Evolutionary conservation across 352 stramenopile species (phyloP), one percentile per base, ranked within the genome.

Genomic region (Phytophthora citricola): DNA sequence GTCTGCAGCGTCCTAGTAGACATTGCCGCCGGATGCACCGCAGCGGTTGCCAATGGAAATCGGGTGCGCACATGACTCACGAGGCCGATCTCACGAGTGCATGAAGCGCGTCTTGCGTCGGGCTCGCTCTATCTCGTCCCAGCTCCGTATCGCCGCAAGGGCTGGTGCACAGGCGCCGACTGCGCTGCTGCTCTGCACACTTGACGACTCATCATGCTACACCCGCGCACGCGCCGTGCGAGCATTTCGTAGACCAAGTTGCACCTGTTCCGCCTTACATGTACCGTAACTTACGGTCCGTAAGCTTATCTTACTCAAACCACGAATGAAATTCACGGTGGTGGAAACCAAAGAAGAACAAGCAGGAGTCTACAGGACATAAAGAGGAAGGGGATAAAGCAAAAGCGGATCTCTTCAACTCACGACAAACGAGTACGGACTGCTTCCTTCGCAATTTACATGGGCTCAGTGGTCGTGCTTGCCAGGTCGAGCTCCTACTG

Each of bases 121-220:
- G 20, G 34, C 45, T 53, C 40, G 59, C 58, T 69, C 46, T 58
- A 38, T 49, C 15, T n/a, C 41, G 55, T 63, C 55, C 17, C 47
- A 29, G 47, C 46, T 60, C 59, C 43, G 51, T 56, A 68, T 55
- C 38, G 38, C 29, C 31, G 17, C 27, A 65, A 60, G 22, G 20
- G 55, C 56, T 66, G 48, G 63, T 38, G 46, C 32, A 11, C 15
- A 39, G 15, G 22, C 39, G 9, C 34, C 52, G 38, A 32, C 46
- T 11, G 11, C 15, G 32, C 43, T 39, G 36, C 36, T 51, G 41
- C 60, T 68, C 32, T 53, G 40, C 55, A 58, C 40, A 20, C 56
- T 52, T 62, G 47, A 61, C 52, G 50, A 68, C 63, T 58, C 63
- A 71, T 71, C 63, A 71, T 66, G 48, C 27, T 32, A 71, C 49